A percentile compares a stretch with the other conserved stretches of the same genome.
Conservation (phyloP, 441 rosid genomes). For the Jatropha multifida region DNA sequence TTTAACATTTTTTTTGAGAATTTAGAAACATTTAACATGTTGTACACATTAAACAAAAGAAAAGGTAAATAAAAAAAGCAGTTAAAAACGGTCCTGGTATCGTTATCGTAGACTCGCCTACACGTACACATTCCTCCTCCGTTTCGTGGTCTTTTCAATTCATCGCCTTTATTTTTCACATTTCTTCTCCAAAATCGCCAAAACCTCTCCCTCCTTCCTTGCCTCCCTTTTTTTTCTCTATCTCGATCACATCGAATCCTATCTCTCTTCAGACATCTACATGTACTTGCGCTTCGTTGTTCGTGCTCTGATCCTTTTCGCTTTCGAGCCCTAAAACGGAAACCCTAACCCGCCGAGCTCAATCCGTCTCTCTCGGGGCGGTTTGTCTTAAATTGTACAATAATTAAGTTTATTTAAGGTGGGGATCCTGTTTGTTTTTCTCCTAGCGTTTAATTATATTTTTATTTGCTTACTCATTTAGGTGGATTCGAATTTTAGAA, state of each 20-base stretch:
- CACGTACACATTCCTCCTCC: not conserved
- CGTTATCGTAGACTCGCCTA: not conserved
- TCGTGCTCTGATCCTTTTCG: slow-evolving; percentile 19
- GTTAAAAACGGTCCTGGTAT: not conserved
- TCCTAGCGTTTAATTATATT: not conserved
- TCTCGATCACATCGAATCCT: slow-evolving; percentile 28
- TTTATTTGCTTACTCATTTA: slow-evolving; percentile 4
- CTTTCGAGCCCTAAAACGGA: slow-evolving; percentile 10
- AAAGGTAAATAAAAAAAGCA: not conserved
- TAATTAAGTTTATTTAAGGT: slow-evolving; percentile 13
- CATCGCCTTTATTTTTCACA: not conserved
- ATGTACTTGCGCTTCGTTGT: not conserved
- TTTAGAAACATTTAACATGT: no score
- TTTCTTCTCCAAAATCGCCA: not conserved
- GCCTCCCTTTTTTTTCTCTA: not conserved
- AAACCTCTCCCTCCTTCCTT: not conserved
- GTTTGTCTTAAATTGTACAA: slow-evolving; percentile 2
- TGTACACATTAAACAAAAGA: no score
- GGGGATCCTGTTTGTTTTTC: slow-evolving; percentile 16
- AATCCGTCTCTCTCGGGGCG: not conserved
- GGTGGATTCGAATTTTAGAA: not conserved
- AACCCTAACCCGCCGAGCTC: slow-evolving; percentile 30
- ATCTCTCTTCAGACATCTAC: not conserved
- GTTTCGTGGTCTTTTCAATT: slow-evolving; percentile 11
- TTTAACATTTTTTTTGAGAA: no score